Percentiles rank a stretch among this genome's conserved stretches.
phyloP scores from a whole-genome alignment of 331 rosid species.

The Cydonia oblonga region DNA sequence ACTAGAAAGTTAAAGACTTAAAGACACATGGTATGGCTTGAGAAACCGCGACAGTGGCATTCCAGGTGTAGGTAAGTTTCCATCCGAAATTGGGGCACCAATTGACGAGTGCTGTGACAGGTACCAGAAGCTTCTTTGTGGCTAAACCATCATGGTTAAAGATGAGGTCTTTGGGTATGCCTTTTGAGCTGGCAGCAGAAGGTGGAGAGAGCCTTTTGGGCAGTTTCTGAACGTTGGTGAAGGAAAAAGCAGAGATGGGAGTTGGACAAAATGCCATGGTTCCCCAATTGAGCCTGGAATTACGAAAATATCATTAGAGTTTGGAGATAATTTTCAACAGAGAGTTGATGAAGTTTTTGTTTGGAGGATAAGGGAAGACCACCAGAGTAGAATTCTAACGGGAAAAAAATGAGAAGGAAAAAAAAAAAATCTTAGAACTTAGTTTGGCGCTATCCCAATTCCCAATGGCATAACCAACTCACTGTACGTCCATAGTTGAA shows the following conservation, averaged over 20 bases:
- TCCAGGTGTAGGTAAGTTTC: neutral
- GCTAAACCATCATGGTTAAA: constrained; percentile 64
- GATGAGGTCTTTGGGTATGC: constrained; percentile 60
- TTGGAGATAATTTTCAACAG: constrained; percentile 8
- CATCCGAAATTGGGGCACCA: neutral
- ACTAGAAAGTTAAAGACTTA: too few relatives aligned
- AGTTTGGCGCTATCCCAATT: too few relatives aligned
- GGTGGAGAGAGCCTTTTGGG: constrained; percentile 31
- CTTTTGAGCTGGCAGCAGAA: constrained; percentile 32
- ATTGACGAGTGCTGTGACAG: neutral
- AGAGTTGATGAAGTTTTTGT: neutral
- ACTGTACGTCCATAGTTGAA: too few relatives aligned
- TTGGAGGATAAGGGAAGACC: constrained; percentile 28
- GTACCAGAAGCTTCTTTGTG: constrained; percentile 67
- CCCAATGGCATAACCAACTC: too few relatives aligned
- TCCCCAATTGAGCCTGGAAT: neutral
- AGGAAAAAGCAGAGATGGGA: constrained; percentile 43
- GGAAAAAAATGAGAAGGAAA: too few relatives aligned
- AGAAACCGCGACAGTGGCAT: neutral
- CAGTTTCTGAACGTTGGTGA: constrained; percentile 27
- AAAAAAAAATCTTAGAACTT: too few relatives aligned
- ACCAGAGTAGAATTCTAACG: neutral
- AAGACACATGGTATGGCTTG: too few relatives aligned
- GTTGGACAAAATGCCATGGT: constrained; percentile 61
- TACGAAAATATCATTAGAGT: neutral